These are phyloP conservation scores for Solanum hybrid DNA, from an alignment of 305 asterid genomes.

Conservation along the genomic window DNA sequence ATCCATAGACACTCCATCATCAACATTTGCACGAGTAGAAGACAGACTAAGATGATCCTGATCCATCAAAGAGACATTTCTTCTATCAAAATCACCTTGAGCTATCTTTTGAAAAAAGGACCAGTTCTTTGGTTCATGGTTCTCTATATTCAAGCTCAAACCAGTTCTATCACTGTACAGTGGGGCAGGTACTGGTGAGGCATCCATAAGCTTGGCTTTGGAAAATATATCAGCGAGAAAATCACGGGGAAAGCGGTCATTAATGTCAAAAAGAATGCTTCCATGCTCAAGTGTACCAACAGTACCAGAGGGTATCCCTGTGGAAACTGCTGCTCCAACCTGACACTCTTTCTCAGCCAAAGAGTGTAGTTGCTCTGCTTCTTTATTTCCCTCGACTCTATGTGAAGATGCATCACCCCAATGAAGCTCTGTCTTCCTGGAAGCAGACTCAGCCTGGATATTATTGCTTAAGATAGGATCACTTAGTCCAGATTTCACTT, in stretches of 20 bases:
- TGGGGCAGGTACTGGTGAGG: conserved; percentile 25
- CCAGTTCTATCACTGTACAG: conserved; percentile 49
- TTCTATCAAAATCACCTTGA: conserved; percentile 46
- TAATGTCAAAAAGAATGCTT: conserved; percentile 60
- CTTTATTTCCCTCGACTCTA: conserved; percentile 12
- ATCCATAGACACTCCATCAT: conserved; percentile 23
- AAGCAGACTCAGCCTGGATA: conserved; percentile 31
- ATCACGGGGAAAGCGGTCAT: conserved; percentile 76
- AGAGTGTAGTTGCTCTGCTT: conserved; percentile 17
- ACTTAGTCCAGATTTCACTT: conserved; percentile 23
- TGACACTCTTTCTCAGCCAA: conserved; percentile 27
- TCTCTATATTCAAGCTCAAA: conserved; percentile 56
- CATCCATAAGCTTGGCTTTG: conserved; percentile 32
- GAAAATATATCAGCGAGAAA: conserved; percentile 69
- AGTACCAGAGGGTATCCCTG: conserved; percentile 28
- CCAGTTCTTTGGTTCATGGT: conserved; percentile 79
- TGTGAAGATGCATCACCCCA: conserved; percentile 1
- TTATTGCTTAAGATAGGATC: conserved; percentile 19
- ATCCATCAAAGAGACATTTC: conserved; percentile 78
- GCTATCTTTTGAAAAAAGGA: conserved; percentile 75
- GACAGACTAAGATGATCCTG: conserved; percentile 66
- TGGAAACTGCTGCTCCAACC: conserved; percentile 23
- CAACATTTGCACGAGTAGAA: conserved; percentile 34
- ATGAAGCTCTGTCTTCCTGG: conserved; percentile 12
- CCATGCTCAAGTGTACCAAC: conserved; percentile 30